Evolutionary conservation across 2,329 filamentous ascomycete species (phyloP).

Genomic region (Pyricularia sp.): DNA sequence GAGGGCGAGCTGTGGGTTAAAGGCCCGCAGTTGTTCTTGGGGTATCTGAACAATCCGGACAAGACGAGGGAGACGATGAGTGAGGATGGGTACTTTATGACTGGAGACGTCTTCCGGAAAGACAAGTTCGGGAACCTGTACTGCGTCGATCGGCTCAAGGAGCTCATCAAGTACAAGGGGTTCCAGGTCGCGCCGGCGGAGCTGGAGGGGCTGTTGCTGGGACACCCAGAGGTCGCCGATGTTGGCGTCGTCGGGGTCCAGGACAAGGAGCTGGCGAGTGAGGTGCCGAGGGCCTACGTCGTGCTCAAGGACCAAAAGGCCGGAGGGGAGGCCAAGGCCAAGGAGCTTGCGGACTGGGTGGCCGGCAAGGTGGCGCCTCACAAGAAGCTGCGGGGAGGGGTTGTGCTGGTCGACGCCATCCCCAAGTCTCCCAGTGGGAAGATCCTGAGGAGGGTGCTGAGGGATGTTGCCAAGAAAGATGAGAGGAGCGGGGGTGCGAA

Average conservation of each 20-base stretch:
- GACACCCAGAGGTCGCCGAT: slow-evolving; percentile 34
- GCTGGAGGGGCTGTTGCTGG: slow-evolving; percentile 36
- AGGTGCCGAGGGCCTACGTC: slow-evolving; percentile 56
- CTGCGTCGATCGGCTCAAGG: slow-evolving; percentile 77
- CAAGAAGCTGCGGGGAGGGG: slow-evolving; percentile 58
- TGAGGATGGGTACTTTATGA: slow-evolving; percentile 65
- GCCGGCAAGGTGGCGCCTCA: slow-evolving; percentile 27
- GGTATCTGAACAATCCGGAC: slow-evolving; percentile 62
- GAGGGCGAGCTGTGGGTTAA: slow-evolving; percentile 67
- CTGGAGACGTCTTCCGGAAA: slow-evolving; percentile 72
- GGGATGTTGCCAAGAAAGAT: slow-evolving; percentile 24
- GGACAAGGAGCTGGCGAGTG: slow-evolving; percentile 47
- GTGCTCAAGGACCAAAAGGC: slow-evolving; percentile 23
- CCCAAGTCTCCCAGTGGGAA: slow-evolving; percentile 55
- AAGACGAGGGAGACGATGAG: slow-evolving; percentile 61
- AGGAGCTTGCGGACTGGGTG: slow-evolving; percentile 25
- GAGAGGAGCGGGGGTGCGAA: slow-evolving; percentile 24
- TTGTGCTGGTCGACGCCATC: slow-evolving; percentile 54
- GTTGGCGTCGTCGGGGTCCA: slow-evolving; percentile 51
- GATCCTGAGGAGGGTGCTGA: slow-evolving; percentile 30
- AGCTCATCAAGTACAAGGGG: slow-evolving; percentile 52
- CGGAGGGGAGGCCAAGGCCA: slow-evolving; percentile 20
- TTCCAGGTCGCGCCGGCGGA: slow-evolving; percentile 60
- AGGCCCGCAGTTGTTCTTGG: slow-evolving; percentile 69
- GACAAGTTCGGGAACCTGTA: slow-evolving; percentile 71